Percentiles rank a stretch among this genome's conserved stretches.
Evolutionary conservation across 1,284 basidiomycete genomes (phyloP).

Genomic region (Cerioporus squamosus): DNA sequence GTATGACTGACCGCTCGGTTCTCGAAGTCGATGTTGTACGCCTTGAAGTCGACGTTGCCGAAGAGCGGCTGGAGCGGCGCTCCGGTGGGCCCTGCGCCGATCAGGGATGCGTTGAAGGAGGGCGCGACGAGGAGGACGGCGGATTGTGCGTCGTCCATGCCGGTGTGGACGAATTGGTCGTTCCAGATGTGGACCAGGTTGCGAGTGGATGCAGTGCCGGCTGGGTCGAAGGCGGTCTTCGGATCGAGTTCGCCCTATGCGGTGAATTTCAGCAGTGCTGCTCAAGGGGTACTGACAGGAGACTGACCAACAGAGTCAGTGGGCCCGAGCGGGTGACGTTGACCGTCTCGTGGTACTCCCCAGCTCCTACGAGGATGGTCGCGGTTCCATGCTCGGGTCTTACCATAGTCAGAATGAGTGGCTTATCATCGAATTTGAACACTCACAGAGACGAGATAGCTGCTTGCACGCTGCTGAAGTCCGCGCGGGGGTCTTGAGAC

Average conservation of each 20-base stretch:
- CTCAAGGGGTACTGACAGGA: background rate
- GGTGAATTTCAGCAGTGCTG: background rate
- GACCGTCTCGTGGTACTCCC: constrained; percentile 65
- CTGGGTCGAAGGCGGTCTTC: constrained; percentile 35
- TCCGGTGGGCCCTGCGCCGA: constrained; percentile 59
- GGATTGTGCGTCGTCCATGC: constrained; percentile 56
- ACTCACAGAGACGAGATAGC: constrained; percentile 58
- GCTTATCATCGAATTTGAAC: background rate
- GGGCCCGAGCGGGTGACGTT: constrained; percentile 60
- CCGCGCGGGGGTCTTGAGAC: constrained; percentile 45
- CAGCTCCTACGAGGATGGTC: constrained; percentile 61
- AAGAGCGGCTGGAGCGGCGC: constrained; percentile 58
- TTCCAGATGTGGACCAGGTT: constrained; percentile 63
- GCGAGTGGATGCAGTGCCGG: constrained; percentile 41
- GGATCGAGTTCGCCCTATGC: constrained; percentile 55
- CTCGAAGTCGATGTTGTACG: constrained; percentile 70
- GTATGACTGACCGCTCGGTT: constrained; percentile 58
- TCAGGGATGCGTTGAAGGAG: constrained; percentile 52
- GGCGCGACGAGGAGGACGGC: constrained; percentile 59
- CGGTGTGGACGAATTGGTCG: constrained; percentile 45
- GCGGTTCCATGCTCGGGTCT: constrained; percentile 46
- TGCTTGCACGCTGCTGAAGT: constrained; percentile 54
- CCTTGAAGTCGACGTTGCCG: constrained; percentile 62
- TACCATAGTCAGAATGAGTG: background rate
- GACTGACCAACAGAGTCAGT: constrained; percentile 55